Evolutionary conservation across 2,329 filamentous ascomycete species (phyloP), one percentile per base, ranked within the genome.

Genomic region (Neofusicoccum parvum): DNA sequence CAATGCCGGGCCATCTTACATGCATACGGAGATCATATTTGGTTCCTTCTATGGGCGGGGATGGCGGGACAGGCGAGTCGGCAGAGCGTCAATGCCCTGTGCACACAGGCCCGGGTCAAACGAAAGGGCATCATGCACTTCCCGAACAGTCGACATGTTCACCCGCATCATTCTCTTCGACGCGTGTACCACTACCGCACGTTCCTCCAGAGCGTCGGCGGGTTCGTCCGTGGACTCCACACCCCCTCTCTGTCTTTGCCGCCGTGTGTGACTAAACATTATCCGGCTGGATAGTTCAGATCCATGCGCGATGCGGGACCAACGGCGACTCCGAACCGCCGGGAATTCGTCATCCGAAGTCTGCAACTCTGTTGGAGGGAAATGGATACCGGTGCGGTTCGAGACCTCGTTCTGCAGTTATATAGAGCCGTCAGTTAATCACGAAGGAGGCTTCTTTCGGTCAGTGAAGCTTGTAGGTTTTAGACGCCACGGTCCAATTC

Each of bases 11-110:
- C 32, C 17, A 27, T 60, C 56, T 60, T 46, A 60, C 56, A 60
- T 60, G 56, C 56, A 60, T 60, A 45, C 12, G 56, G n/a, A 60
- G 56, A 60, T 60, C 56, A 48, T 60, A 60, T 15, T 48, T 10
- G 41, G 1, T 23, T 14, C n/a, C 15, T n/a, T n/a, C n/a, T 32
- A 27, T 46, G 23, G 36, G 32, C 43, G 15, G 32, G 34, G 32
- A 17, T 32, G 32, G 17, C 20, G 14, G 27, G 11, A 11, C 43
- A 60, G 10, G 56, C 56, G 56, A 60, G 6, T 10, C 27, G 49
- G 27, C 32, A n/a, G 49, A 51, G n/a, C 23, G n/a, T 36, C 49
- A 51, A 51, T 10, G 27, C 23, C 48, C 46, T 14, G 27, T 32
- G 10, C 27, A 23, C 23, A 14, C 20, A 20, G 20, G 20, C 20